Evolutionary conservation across 2,329 filamentous ascomycete species (phyloP).

Genomic region (Aspergillus bombycis): DNA sequence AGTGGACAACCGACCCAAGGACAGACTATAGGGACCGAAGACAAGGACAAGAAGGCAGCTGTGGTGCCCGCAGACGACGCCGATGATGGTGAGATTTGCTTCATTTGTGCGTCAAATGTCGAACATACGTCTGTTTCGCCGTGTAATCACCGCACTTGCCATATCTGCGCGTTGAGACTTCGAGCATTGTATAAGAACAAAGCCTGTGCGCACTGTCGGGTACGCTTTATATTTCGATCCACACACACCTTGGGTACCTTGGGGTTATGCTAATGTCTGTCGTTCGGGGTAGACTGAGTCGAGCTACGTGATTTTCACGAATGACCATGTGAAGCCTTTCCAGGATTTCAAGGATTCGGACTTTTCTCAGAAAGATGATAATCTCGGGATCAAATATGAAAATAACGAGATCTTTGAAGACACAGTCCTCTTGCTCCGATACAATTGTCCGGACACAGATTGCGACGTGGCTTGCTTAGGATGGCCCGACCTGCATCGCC

Average conservation of each 20-base stretch:
- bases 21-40: constrained; percentile 43
- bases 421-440: constrained; percentile 81
- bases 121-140: constrained; percentile 86
- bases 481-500: constrained; percentile 76
- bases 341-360: constrained; percentile 78
- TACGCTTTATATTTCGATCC: constrained; percentile 49
- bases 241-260: background rate
- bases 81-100: constrained; percentile 81
- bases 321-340: constrained; percentile 77
- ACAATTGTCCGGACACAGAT: constrained; percentile 86
- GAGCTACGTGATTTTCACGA: constrained; percentile 84
- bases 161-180: constrained; percentile 91
- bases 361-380: constrained; percentile 77
- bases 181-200: constrained; percentile 95
- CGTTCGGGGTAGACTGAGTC: constrained; percentile 43
- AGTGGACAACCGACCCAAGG: constrained; percentile 46
- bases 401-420: constrained; percentile 89
- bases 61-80: constrained; percentile 48
- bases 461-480: constrained; percentile 85
- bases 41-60: constrained; percentile 32
- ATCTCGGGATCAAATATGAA: constrained; percentile 89
- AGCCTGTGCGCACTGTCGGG: constrained; percentile 92
- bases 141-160: constrained; percentile 95
- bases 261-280: constrained; percentile 16
- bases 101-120: constrained; percentile 93